Base-by-base conservation (phyloP, 768 basidiomycete species). In the Rhodotorula sphaerocarpa region DNA sequence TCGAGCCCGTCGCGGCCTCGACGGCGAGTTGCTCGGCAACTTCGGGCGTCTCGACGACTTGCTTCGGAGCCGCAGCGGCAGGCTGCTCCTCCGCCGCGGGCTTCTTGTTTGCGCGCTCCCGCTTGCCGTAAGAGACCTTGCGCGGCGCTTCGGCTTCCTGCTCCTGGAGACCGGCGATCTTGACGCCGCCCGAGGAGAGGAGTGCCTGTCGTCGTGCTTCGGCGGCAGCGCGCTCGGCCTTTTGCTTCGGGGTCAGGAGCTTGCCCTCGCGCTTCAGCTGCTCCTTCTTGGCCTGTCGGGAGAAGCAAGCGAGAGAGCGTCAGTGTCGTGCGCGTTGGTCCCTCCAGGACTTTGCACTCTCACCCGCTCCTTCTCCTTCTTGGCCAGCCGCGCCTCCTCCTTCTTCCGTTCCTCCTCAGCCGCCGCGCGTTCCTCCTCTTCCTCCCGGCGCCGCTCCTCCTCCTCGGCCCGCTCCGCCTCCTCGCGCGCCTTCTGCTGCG, bases 301-400 rank as follows among this genome's bases (percentile, higher is more conserved):
- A 45, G 39, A 21, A n/a, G 23, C 21, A 14, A 28, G 62, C n/a
- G 3, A 7, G 11, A 23, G 7, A 41, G 28, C 27, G n/a, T n/a
- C n/a, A n/a, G n/a, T n/a, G n/a, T n/a, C n/a, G n/a, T n/a, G n/a
- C n/a, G n/a, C n/a, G n/a, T n/a, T 10, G 33, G 11, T 20, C 58
- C 45, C 10, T 39, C 39, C 41, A 34, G 59, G 47, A 44, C 3
- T 7, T 4, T 9, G 48, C 7, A 53, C 72, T 47, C n/a, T n/a
- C 30, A 86, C 89, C 85, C 93, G 92, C 79, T 95, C 91, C 57
- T 84, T 83, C 77, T 96, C 92, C 78, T 96, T 96, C 82, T 96
- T 96, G 64, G 90, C 79, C 73, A 85, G 52, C 55, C 62, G 85
- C 74, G 92, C 91, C 77, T 96, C 96, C 79, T 95, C 88, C 75